Conservation (phyloP, 805 yeast species). For the Lipomyces yamadae region DNA sequence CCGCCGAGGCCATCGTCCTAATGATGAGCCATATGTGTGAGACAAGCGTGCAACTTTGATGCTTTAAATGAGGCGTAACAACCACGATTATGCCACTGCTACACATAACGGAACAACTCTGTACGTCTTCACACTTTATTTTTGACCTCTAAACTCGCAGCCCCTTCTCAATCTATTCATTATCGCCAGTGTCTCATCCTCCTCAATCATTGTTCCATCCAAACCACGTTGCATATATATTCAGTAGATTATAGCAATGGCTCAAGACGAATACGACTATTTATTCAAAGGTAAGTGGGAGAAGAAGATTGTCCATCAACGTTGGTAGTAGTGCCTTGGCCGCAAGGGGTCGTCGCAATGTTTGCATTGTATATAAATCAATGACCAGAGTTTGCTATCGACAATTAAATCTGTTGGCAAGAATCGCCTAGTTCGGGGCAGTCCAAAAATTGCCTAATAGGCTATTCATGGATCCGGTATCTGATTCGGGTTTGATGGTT, state of each 20-base stretch:
- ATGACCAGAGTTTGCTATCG: not conserved
- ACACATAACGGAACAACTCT: not conserved
- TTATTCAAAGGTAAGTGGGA: slow-evolving; percentile 67
- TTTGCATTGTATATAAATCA: not conserved
- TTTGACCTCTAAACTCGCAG: not conserved
- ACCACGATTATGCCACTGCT: not conserved
- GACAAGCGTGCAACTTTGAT: not conserved
- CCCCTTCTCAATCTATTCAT: not conserved
- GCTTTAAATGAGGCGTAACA: not conserved
- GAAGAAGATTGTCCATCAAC: not conserved
- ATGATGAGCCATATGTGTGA: not conserved
- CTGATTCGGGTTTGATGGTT: not conserved
- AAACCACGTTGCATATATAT: not conserved
- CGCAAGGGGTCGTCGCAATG: not conserved
- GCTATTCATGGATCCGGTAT: not conserved
- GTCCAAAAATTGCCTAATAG: not conserved
- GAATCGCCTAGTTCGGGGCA: not conserved
- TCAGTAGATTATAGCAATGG: slow-evolving; percentile 29
- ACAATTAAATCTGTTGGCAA: not conserved
- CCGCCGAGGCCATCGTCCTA: not conserved
- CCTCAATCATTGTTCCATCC: not conserved
- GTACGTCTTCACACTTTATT: not conserved
- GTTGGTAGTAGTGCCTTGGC: not conserved
- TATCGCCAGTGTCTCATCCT: slow-evolving; percentile 1
- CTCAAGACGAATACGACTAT: slow-evolving; percentile 82